Base-by-base conservation (phyloP, 2,329 filamentous ascomycete genomes). In the Paecilomyces formosus region DNA sequence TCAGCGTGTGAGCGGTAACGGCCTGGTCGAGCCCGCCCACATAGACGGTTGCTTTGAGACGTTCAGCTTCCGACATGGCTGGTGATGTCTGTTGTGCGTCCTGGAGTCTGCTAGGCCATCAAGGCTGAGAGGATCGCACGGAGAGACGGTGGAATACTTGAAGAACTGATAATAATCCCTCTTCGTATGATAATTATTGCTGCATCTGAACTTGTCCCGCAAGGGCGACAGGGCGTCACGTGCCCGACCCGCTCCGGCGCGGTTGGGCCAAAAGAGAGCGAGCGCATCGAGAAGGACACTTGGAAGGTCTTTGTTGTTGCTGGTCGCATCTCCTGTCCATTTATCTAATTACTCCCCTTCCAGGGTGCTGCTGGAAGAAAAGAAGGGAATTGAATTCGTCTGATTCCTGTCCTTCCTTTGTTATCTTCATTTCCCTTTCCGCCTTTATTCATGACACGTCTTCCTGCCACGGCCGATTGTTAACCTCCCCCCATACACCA, bases 1-100 rank as follows among this genome's bases (percentile, higher is more conserved):
- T 88, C 53, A 99, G 81, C 61, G 88, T 89, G 61, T 85, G 83
- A 39, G 81, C 79, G 12, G 88, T 93, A 59, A 96, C 92, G 55
- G 86, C 82, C 62, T 88, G 85, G 65, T 94, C 87, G 55, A 99
- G 85, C 31, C 93, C 93, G 62, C 92, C 92, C 55, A 99, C 90
- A 72, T 95, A 95, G 62, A 99, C 83, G 11, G 94, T 99, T 53
- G 90, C 86, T 76, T 96, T 97, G 76, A 93, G 87, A 62, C 93
- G 87, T 55, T 89, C 68, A 56, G 87, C 80, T 73, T 97, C 92
- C 31, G 90, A 87, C 90, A 97, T 96, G 60, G 58, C 78, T 71
- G 51, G 53, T 60, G 55, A 61, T 63, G 55, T 60, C 22, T 15
- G 31, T 31, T 45, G 33, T 56, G 3, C 24, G 24, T 26, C 3